Evolutionary conservation across 2,329 filamentous ascomycete genomes (phyloP).

Genomic region (Hymenoscyphus infarciens): DNA sequence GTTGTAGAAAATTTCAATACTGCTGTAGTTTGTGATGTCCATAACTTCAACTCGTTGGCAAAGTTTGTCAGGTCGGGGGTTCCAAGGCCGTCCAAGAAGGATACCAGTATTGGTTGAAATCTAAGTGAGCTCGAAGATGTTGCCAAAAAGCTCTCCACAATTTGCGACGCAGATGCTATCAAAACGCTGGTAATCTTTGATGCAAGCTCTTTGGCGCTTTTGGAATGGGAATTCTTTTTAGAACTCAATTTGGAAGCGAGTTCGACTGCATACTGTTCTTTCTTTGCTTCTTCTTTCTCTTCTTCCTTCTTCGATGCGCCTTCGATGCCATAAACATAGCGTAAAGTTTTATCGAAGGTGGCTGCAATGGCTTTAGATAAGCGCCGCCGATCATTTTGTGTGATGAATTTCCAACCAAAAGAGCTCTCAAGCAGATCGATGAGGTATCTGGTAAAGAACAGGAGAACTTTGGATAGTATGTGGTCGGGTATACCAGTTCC

Average conservation of each 20-base stretch:
- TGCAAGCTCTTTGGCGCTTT: conserved; percentile 4
- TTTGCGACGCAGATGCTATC: conserved; percentile 67
- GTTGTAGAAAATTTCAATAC: conserved; percentile 65
- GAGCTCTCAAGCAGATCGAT: conserved; percentile 85
- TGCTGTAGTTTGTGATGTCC: conserved; percentile 59
- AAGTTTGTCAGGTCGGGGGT: conserved; percentile 61
- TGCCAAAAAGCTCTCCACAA: conserved; percentile 74
- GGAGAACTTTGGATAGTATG: conserved; percentile 66
- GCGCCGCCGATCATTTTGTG: conserved; percentile 62
- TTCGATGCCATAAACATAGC: conserved; percentile 72
- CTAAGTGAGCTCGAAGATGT: conserved; percentile 66
- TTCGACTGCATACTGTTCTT: neutral
- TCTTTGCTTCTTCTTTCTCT: neutral
- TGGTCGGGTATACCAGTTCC: conserved; percentile 76
- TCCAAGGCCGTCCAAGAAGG: conserved; percentile 60
- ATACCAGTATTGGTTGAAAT: conserved; percentile 72
- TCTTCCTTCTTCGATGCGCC: conserved; percentile 39
- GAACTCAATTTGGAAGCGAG: neutral
- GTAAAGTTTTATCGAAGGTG: conserved; percentile 68
- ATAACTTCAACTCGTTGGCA: conserved; percentile 49
- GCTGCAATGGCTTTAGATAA: conserved; percentile 66
- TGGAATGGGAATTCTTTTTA: neutral
- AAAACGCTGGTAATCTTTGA: conserved; percentile 43
- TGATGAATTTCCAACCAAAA: conserved; percentile 77
- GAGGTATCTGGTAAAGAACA: conserved; percentile 69